Percentiles rank a stretch among this genome's conserved stretches.
These are phyloP conservation scores for Nymphaea thermarum DNA, from an alignment of 164 flowering plant species.

Conservation along the genomic window DNA sequence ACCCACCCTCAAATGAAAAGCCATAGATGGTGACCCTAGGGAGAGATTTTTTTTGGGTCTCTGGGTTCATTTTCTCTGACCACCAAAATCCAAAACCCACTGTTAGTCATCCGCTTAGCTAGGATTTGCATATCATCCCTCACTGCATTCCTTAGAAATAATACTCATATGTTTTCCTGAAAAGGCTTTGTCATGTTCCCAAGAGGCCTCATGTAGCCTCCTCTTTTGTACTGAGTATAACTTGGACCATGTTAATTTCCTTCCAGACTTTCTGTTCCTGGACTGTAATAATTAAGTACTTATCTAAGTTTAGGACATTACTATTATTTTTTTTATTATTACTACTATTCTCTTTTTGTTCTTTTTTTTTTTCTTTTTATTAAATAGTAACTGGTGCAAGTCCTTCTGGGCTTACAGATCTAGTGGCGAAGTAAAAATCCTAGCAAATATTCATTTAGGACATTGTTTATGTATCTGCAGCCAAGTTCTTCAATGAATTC, in stretches of 20 bases:
- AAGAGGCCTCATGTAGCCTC: background rate
- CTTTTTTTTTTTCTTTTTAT: too few species aligned
- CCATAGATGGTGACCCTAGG: background rate
- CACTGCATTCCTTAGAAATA: background rate
- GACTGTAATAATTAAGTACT: background rate
- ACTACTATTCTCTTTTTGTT: too few species aligned
- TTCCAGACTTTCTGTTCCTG: background rate
- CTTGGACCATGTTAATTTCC: background rate
- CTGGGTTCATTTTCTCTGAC: conserved; percentile 1
- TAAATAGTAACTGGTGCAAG: background rate
- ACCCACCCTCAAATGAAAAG: too few species aligned
- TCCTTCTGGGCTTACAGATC: background rate
- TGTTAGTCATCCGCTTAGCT: background rate
- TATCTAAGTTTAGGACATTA: background rate
- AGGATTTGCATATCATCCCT: background rate
- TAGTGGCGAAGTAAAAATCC: background rate
- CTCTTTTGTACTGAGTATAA: background rate
- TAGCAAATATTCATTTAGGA: background rate
- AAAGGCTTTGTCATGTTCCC: background rate
- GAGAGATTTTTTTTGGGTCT: conserved; percentile 5
- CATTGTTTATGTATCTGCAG: background rate
- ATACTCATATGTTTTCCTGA: background rate
- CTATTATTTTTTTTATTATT: background rate
- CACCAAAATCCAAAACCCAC: background rate
- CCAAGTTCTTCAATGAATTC: background rate